A percentile compares a stretch with the other conserved stretches of the same genome.
Conservation (phyloP, 2,329 filamentous ascomycete genomes). For the Apiospora malaysiana region DNA sequence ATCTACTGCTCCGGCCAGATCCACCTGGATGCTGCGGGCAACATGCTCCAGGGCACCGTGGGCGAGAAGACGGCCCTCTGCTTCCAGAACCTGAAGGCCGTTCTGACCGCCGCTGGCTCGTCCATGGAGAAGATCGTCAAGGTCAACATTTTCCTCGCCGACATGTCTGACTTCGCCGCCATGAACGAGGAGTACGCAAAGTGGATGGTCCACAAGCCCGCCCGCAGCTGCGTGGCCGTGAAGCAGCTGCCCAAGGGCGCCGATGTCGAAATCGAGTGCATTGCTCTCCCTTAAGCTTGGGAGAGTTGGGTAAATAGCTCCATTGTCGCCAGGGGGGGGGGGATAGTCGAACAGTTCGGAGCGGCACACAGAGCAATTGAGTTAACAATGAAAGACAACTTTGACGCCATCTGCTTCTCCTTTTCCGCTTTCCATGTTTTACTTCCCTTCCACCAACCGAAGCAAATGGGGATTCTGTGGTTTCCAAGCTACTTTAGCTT, state of each 20-base stretch:
- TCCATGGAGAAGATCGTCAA: constrained; percentile 84
- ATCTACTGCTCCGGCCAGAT: constrained; percentile 78
- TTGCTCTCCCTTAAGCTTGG: constrained; percentile 64
- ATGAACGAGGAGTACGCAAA: constrained; percentile 89
- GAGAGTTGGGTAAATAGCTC: not conserved
- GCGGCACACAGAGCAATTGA: not conserved
- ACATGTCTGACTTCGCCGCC: constrained; percentile 87
- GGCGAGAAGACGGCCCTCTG: constrained; percentile 67
- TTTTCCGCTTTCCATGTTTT: not conserved
- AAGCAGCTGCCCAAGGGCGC: constrained; percentile 87
- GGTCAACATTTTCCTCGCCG: constrained; percentile 87
- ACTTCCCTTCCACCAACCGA: not conserved
- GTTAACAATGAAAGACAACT: constrained; percentile 1
- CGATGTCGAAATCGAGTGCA: constrained; percentile 88
- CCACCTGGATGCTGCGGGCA: constrained; percentile 65
- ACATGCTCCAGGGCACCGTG: constrained; percentile 63
- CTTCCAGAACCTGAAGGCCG: constrained; percentile 81
- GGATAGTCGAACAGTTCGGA: not conserved
- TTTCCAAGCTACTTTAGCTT: not conserved
- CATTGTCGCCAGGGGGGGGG: not conserved
- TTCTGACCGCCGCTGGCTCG: constrained; percentile 82
- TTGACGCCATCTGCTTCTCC: not conserved
- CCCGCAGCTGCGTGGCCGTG: constrained; percentile 88
- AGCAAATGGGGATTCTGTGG: not conserved
- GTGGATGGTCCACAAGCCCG: constrained; percentile 83